These are phyloP conservation scores for Cyanodermella asteris DNA, from an alignment of 2,329 filamentous ascomycete species.

Conservation along the genomic window DNA sequence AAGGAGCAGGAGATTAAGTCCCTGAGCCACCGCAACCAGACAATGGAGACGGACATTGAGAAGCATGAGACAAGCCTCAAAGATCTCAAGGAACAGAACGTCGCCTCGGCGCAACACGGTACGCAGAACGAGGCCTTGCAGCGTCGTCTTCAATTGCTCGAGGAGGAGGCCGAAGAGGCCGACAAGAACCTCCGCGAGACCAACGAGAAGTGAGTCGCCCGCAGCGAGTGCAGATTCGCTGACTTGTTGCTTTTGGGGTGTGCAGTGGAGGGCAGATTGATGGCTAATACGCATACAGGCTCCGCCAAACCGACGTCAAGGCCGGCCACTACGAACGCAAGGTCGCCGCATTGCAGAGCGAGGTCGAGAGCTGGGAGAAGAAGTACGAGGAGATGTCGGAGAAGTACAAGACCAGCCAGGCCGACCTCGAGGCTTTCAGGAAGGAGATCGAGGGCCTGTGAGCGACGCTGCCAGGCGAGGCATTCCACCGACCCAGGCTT, in stretches of 20 bases:
- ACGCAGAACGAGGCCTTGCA: slow-evolving; percentile 81
- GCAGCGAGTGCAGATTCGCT: slow-evolving; percentile 7
- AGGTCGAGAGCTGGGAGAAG: slow-evolving; percentile 82
- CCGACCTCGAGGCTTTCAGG: slow-evolving; percentile 82
- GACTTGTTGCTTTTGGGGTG: neutral
- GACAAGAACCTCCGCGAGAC: slow-evolving; percentile 92
- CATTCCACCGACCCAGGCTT: too few species aligned
- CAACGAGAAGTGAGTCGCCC: slow-evolving; percentile 74
- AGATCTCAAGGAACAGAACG: slow-evolving; percentile 69
- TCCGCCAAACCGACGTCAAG: slow-evolving; percentile 97
- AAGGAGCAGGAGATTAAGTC: slow-evolving; percentile 99
- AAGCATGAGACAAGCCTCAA: slow-evolving; percentile 70
- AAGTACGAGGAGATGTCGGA: slow-evolving; percentile 97
- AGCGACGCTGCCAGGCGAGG: too few species aligned
- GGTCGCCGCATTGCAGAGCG: slow-evolving; percentile 82
- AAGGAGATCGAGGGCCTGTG: slow-evolving; percentile 84
- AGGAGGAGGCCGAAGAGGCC: slow-evolving; percentile 92
- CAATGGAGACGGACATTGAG: slow-evolving; percentile 78
- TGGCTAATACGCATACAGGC: slow-evolving; percentile 41
- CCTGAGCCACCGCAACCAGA: slow-evolving; percentile 79
- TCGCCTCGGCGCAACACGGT: slow-evolving; percentile 60
- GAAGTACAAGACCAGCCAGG: slow-evolving; percentile 66
- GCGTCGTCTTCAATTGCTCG: slow-evolving; percentile 81
- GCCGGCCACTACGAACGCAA: slow-evolving; percentile 98
- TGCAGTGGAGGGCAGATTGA: neutral